Percentiles rank a stretch among this genome's conserved stretches.
phyloP scores from a whole-genome alignment of 2,329 filamentous ascomycete genomes.

The Neurospora sp. region DNA sequence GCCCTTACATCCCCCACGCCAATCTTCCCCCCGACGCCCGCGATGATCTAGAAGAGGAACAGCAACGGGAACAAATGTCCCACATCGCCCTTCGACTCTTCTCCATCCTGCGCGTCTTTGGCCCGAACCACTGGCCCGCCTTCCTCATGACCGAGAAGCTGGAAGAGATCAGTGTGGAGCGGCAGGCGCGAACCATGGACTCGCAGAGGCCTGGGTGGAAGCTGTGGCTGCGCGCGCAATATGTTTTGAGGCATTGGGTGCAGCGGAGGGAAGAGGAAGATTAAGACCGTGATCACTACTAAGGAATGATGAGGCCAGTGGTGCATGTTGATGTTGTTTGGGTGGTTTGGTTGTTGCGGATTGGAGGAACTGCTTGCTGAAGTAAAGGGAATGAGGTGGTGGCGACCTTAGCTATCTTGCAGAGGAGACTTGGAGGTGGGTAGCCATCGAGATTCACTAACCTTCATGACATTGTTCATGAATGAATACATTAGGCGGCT shows the following conservation, averaged over 20 bases:
- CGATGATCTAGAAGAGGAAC: background rate
- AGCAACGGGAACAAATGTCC: constrained; percentile 1
- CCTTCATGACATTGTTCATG: background rate
- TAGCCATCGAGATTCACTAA: background rate
- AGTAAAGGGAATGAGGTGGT: background rate
- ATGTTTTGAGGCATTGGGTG: background rate
- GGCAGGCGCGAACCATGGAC: background rate
- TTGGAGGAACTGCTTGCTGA: background rate
- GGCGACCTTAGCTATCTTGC: background rate
- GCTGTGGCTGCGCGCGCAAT: background rate
- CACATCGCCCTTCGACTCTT: constrained; percentile 3
- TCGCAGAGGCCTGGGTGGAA: background rate
- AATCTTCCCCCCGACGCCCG: background rate
- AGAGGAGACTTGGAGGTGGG: background rate
- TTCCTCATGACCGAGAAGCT: background rate
- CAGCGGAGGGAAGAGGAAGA: background rate
- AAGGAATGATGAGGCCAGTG: too few species aligned
- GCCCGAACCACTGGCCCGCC: constrained; percentile 7
- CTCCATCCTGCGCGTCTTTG: constrained; percentile 7
- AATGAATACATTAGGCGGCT: background rate
- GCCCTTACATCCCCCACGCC: background rate
- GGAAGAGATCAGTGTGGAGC: background rate
- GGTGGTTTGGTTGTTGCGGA: background rate
- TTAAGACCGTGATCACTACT: too few species aligned
- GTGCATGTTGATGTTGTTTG: background rate